Percentiles rank a stretch among this genome's conserved stretches.
Evolutionary conservation across 148 eudicot genomes (phyloP).

Genomic region (Cornus suecica): DNA sequence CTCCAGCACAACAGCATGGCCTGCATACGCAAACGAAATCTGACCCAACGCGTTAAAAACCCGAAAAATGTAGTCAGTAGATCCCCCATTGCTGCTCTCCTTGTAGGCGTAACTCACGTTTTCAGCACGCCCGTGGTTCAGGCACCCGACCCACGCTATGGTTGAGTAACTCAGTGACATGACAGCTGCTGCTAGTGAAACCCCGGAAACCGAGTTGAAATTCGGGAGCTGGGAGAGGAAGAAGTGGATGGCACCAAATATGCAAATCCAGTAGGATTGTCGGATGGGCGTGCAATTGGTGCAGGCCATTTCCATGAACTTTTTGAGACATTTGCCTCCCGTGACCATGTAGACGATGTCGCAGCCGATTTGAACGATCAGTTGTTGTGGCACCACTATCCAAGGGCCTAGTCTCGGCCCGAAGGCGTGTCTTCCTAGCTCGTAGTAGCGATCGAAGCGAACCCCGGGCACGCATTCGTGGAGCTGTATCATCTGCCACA

Average conservation of each 20-base stretch:
- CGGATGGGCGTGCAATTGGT: conserved; percentile 47
- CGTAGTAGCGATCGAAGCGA: conserved; percentile 70
- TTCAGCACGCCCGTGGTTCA: conserved; percentile 51
- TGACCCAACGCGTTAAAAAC: conserved; percentile 85
- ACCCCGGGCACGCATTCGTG: conserved; percentile 86
- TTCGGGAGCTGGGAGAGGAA: conserved; percentile 89
- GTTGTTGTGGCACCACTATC: conserved; percentile 93
- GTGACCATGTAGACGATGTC: conserved; percentile 95
- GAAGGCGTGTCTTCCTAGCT: conserved; percentile 68
- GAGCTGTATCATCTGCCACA: conserved; percentile 94
- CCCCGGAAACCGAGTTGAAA: conserved; percentile 71
- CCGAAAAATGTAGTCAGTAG: conserved; percentile 62
- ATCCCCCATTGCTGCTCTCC: conserved; percentile 49
- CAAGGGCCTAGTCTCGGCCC: conserved; percentile 85
- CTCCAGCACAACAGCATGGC: conserved; percentile 79
- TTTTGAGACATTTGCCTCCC: conserved; percentile 79
- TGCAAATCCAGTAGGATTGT: conserved; percentile 86
- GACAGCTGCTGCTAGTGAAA: conserved; percentile 86
- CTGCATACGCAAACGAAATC: conserved; percentile 78
- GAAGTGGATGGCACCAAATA: conserved; percentile 75
- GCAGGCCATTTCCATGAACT: conserved; percentile 82
- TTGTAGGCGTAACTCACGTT: conserved; percentile 76
- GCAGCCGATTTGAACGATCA: conserved; percentile 90
- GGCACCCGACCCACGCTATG: conserved; percentile 87
- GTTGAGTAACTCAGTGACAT: conserved; percentile 93